Percentiles rank a stretch among this genome's conserved stretches.
These are phyloP conservation scores for Saitozyma podzolica DNA, from an alignment of 768 basidiomycete species.

Conservation along the genomic window DNA sequence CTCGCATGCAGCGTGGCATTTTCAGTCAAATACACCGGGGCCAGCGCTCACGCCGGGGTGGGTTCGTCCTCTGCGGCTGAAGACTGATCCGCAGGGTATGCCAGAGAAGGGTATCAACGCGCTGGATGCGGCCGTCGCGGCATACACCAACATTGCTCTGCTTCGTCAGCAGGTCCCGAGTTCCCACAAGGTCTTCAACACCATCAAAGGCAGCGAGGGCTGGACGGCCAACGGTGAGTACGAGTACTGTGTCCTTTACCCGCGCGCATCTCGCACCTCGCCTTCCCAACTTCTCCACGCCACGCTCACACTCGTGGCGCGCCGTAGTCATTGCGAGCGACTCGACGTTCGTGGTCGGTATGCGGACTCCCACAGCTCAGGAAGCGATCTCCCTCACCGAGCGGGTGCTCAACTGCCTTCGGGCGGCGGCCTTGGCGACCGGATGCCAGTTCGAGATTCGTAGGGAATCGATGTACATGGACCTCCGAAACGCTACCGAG, in stretches of 20 bases:
- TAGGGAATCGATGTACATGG: no score
- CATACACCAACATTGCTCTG: neutral
- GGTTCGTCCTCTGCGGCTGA: neutral
- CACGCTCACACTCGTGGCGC: no score
- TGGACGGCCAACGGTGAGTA: neutral
- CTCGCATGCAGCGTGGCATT: no score
- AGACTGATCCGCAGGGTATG: neutral
- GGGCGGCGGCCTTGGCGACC: no score
- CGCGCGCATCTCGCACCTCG: neutral
- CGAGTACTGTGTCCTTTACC: neutral
- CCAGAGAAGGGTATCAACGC: neutral
- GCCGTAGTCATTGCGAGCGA: no score
- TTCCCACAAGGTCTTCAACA: neutral
- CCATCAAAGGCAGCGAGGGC: constrained; percentile 1
- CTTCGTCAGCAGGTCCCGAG: neutral
- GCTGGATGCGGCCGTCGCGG: neutral
- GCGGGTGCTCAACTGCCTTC: no score
- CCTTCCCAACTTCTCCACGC: no score
- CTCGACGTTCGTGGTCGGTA: no score
- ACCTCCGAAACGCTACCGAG: no score
- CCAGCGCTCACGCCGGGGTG: neutral
- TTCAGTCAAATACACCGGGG: neutral
- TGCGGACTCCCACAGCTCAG: no score
- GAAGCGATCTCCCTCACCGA: no score
- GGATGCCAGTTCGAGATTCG: no score